These are phyloP conservation scores for Ambrosiella cleistominuta DNA, from an alignment of 2,329 filamentous ascomycete genomes.

Conservation along the genomic window DNA sequence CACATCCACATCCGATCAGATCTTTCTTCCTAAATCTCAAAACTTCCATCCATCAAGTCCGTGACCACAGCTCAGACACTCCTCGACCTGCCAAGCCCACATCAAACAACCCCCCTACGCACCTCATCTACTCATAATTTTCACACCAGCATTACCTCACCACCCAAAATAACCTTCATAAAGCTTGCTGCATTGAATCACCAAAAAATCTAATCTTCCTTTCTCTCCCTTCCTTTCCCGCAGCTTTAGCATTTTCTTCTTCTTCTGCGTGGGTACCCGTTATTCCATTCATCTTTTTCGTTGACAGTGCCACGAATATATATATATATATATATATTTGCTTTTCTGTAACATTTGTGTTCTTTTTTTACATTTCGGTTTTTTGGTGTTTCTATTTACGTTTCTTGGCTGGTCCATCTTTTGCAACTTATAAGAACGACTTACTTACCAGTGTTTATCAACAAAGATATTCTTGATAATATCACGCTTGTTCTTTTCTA, in stretches of 20 bases:
- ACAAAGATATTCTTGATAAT: background rate
- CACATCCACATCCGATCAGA: background rate
- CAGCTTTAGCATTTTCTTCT: background rate
- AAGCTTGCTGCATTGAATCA: background rate
- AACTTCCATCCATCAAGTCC: background rate
- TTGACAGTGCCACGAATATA: slow-evolving; percentile 1
- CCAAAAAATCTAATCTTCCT: background rate
- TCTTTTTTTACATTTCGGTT: slow-evolving; percentile 3
- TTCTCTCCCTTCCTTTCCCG: background rate
- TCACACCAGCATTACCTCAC: background rate
- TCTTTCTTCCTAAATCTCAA: background rate
- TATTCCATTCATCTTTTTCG: background rate
- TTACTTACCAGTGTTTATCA: background rate
- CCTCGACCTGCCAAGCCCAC: background rate
- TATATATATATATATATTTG: background rate
- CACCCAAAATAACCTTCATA: background rate
- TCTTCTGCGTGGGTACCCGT: background rate
- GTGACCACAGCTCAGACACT: background rate
- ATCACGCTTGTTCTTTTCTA: background rate
- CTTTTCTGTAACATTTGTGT: slow-evolving; percentile 1
- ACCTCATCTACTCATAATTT: background rate
- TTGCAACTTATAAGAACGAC: background rate
- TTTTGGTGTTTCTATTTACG: slow-evolving; percentile 6
- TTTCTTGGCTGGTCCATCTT: slow-evolving; percentile 6
- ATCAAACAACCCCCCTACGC: background rate